Conservation (phyloP, 495 filamentous ascomycete genomes). For the Rostrohypoxylon terebratum region DNA sequence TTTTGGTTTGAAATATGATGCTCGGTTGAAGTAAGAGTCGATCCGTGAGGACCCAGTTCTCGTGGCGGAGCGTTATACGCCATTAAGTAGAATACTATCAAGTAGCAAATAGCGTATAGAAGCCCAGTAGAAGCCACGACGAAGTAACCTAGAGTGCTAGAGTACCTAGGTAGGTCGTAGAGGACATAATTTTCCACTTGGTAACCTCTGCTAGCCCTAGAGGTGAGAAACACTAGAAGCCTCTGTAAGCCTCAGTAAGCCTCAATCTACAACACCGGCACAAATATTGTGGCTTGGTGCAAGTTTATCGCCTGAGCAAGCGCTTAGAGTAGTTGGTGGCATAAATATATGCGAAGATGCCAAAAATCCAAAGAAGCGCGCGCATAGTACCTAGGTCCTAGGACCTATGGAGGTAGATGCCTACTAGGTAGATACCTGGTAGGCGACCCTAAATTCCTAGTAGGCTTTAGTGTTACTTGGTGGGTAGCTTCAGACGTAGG, state of each 20-base stretch:
- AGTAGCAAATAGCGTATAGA: neutral
- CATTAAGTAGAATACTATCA: neutral
- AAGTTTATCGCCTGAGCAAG: neutral
- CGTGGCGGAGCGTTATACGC: neutral
- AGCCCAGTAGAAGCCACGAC: neutral
- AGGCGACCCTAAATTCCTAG: too few relatives aligned
- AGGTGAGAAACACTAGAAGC: neutral
- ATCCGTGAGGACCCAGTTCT: neutral
- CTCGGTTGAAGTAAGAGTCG: neutral
- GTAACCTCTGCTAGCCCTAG: too few relatives aligned
- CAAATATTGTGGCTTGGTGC: neutral
- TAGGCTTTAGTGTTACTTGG: neutral
- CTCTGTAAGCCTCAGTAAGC: neutral
- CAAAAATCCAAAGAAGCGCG: neutral
- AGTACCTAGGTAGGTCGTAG: neutral
- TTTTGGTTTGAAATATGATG: neutral
- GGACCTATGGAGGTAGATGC: too few relatives aligned
- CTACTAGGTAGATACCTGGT: neutral
- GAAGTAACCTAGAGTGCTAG: neutral
- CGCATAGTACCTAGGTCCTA: too few relatives aligned
- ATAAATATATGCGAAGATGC: neutral
- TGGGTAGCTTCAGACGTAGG: neutral
- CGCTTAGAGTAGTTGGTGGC: neutral
- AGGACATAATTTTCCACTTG: conserved; percentile 17
- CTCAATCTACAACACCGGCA: neutral